A percentile compares a stretch with the other conserved stretches of the same genome.
phyloP scores from a whole-genome alignment of 176 grass and related monocot genomes.

The Oryza officinalis region DNA sequence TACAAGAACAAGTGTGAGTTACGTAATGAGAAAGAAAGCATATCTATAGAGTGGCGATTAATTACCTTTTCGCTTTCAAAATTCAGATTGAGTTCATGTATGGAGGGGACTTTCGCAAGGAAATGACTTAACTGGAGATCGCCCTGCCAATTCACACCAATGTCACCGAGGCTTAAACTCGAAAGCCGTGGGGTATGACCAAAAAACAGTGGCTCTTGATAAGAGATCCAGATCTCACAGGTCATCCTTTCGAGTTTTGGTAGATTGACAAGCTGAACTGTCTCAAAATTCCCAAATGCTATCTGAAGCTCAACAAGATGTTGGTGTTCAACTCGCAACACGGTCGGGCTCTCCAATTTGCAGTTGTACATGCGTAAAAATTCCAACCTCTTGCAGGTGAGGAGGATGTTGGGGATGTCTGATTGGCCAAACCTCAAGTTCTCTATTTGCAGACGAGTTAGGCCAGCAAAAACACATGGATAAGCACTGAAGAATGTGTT shows the following conservation, averaged over 20 bases:
- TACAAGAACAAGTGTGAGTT: too few relatives aligned
- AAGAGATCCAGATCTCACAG: too few relatives aligned
- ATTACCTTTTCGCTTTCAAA: conserved; percentile 6
- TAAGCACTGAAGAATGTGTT: background rate
- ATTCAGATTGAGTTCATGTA: background rate
- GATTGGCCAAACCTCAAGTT: background rate
- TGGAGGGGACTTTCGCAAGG: background rate
- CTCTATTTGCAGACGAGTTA: background rate
- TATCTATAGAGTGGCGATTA: too few relatives aligned
- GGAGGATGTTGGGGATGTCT: background rate
- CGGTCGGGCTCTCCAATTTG: too few relatives aligned
- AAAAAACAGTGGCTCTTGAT: background rate
- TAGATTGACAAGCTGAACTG: background rate
- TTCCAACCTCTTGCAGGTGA: background rate
- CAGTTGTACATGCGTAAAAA: background rate
- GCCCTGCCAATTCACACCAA: background rate
- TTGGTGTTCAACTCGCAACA: background rate
- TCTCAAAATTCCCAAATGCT: background rate
- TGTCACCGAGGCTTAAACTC: background rate
- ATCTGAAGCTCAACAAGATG: background rate
- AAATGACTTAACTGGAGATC: background rate
- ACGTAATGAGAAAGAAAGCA: too few relatives aligned
- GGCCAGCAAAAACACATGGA: background rate
- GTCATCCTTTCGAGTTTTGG: background rate
- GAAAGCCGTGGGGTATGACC: background rate